Evolutionary conservation across 208 protist genomes (phyloP).

Genomic region (Phytomonas sp.): DNA sequence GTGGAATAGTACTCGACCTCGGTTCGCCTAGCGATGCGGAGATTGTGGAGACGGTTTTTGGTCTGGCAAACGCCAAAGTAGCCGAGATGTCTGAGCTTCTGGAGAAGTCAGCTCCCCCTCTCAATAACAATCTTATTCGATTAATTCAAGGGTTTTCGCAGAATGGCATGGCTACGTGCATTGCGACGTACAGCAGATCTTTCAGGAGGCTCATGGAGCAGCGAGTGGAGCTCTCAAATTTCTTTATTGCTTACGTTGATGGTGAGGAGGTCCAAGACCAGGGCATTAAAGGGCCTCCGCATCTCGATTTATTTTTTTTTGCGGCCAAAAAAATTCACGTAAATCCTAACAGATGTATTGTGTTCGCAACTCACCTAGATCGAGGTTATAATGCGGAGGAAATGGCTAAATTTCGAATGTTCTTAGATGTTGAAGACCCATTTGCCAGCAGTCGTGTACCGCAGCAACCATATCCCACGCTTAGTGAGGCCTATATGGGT

Average conservation of each 20-base stretch:
- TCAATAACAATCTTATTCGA: slow-evolving; percentile 45
- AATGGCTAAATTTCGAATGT: slow-evolving; percentile 75
- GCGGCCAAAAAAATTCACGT: slow-evolving; percentile 86
- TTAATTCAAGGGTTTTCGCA: slow-evolving; percentile 47
- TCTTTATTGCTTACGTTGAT: slow-evolving; percentile 76
- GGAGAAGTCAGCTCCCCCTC: slow-evolving; percentile 27
- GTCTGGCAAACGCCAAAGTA: slow-evolving; percentile 84
- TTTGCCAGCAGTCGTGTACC: slow-evolving; percentile 59
- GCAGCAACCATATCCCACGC: slow-evolving; percentile 34
- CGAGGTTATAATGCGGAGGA: slow-evolving; percentile 53
- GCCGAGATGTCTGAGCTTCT: slow-evolving; percentile 81
- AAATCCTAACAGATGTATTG: slow-evolving; percentile 53
- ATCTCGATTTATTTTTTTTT: slow-evolving; percentile 67
- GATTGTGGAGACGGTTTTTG: slow-evolving; percentile 86
- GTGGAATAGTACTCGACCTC: slow-evolving; percentile 69
- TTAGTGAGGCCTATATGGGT: slow-evolving; percentile 18
- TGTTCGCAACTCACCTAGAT: slow-evolving; percentile 75
- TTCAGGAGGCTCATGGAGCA: slow-evolving; percentile 51
- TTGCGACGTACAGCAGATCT: slow-evolving; percentile 78
- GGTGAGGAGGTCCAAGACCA: slow-evolving; percentile 81
- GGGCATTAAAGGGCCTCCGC: slow-evolving; percentile 64
- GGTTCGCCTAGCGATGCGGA: slow-evolving; percentile 81
- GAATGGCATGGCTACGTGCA: slow-evolving; percentile 52
- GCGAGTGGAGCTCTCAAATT: slow-evolving; percentile 41
- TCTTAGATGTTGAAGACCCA: slow-evolving; percentile 81